Evolutionary conservation across 129 eudicot genomes (phyloP), one percentile per base, ranked within the genome.

Genomic region (Daucus carota): DNA sequence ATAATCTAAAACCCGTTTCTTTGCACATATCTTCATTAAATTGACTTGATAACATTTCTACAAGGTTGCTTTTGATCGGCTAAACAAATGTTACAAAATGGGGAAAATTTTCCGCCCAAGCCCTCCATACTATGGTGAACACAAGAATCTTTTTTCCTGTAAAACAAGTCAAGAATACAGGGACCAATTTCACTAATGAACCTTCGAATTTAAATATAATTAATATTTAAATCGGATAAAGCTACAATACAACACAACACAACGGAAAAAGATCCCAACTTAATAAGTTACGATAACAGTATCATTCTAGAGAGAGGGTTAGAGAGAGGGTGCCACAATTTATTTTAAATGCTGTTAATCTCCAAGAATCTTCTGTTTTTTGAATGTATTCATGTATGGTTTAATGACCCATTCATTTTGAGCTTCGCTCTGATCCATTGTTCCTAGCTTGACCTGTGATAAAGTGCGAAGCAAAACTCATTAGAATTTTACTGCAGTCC

Each of bases 371-470:
- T 70, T 81, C 83, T 78, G 79, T 13, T 85, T 88, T 59, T 81
- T 85, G 13, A 90, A 31, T 22, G 90, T 85, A 70, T 88, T 88
- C 92, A 85, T 88, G 78, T 83, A 88, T 8, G 92, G 90, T 59
- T 81, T 76, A 18, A 83, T 73, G 66, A 88, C 90, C 88, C 88
- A 88, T 75, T 88, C 90, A 3, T 22, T 75, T 77, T 82, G 90
- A 31, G 92, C 92, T 83, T 88, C 92, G 12, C 66, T 82, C 79
- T 88, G 90, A 73, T 88, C 92, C 83, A 85, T 73, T 42, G 92
- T 88, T 62, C 92, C 92, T 16, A 88, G 75, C 71, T 85, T 88
- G 48, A 88, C 59, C 92, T 88, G 82, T 54, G 68, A 76, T 70
- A 26, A 22, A 41, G 54, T 3, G 12, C 0, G 12, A 24, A 42